Evolutionary conservation across 495 filamentous ascomycete genomes (phyloP), one percentile per base, ranked within the genome.

Genomic region (Penicillium angulare): DNA sequence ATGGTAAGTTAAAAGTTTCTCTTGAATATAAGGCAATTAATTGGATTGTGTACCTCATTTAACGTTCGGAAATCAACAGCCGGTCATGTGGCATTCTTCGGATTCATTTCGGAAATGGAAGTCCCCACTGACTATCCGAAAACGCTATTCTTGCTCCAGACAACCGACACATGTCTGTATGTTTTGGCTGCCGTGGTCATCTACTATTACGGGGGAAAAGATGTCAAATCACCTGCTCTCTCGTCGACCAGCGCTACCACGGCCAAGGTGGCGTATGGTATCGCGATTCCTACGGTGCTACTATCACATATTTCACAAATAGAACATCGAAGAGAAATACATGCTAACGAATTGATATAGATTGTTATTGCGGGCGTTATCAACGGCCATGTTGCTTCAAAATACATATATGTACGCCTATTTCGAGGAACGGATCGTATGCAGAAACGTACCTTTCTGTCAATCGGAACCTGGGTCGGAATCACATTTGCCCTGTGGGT

Each of bases 91-190:
- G 74, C 84, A 57, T 82, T 86, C 65, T 85, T 89, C 69, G 75
- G 69, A 32, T 85, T 89, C 66, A 84, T 85, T 55, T 75, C 81
- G 44, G 86, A 89, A 61, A 78, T 88, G 71, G 75, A 82, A 56
- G 77, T 78, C 0, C 83, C 84, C 0, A 53, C 58, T 27, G 76
- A 85, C 50, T 86, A 74, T 56, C 68, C 70, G 20, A 85, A 84
- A 63, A 9, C 27, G 2, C 13, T 31, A 12, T 7, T 12, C 5
- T 9, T 31, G 27, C 27, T 31, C 5, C 27, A 31, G 13, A 31
- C 13, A 7, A 31, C 27, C 2, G 27, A 31, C 13, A 31, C 27
- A 9, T 7, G 8, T 2, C 27, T 31, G 8, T 31, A 31, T 6
- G 8, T 31, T 1, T 7, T 31, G 1, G 8, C 27, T 9, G 27